Evolutionary conservation across 495 filamentous ascomycete species (phyloP).

Genomic region (Annulohypoxylon maeteangense): DNA sequence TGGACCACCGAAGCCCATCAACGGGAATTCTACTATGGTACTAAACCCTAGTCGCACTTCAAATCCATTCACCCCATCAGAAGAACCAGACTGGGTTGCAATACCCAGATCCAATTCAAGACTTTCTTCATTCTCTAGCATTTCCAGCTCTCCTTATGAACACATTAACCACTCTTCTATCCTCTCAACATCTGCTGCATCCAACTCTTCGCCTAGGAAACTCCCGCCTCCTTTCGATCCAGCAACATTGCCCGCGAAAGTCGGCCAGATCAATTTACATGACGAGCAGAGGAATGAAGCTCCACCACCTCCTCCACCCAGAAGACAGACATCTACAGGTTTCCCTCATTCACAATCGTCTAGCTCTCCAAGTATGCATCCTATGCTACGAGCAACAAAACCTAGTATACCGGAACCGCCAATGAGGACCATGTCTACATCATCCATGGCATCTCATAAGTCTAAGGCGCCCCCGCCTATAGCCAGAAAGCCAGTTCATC

Average conservation of each 20-base stretch:
- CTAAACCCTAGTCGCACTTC: constrained; percentile 77
- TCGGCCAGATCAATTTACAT: constrained; percentile 49
- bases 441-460: constrained; percentile 48
- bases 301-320: constrained; percentile 61
- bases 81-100: constrained; percentile 83
- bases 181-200: constrained; percentile 53
- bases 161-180: constrained; percentile 59
- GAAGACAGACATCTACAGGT: constrained; percentile 51
- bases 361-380: constrained; percentile 14
- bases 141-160: constrained; percentile 59
- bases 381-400: constrained; percentile 15
- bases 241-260: constrained; percentile 54
- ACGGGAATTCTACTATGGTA: constrained; percentile 58
- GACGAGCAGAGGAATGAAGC: constrained; percentile 52
- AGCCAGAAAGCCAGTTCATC: constrained; percentile 64
- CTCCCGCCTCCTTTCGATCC: constrained; percentile 65
- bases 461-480: constrained; percentile 63
- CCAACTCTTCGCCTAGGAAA: constrained; percentile 57
- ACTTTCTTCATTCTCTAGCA: constrained; percentile 55
- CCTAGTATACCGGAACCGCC: constrained; percentile 13
- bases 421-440: constrained; percentile 39
- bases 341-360: constrained; percentile 37
- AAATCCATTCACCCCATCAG: constrained; percentile 79
- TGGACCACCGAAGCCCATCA: constrained; percentile 66
- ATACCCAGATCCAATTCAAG: constrained; percentile 61